phyloP scores from a whole-genome alignment of 2,329 filamentous ascomycete species.

The Davidsoniella eucalypti region DNA sequence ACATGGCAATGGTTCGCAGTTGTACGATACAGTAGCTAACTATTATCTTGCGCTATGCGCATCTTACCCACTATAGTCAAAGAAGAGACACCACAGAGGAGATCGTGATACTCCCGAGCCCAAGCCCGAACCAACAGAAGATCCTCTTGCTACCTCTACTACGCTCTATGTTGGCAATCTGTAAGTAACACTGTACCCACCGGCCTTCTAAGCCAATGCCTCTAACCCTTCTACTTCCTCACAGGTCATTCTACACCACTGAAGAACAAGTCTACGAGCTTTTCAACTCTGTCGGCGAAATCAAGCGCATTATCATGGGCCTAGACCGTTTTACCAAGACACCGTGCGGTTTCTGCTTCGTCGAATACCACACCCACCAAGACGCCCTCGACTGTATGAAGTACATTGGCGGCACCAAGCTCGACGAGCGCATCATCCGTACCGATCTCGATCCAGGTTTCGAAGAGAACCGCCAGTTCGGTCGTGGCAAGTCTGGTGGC shows the following conservation, averaged over 20 bases:
- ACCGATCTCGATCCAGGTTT: slow-evolving; percentile 95
- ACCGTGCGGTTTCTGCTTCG: slow-evolving; percentile 97
- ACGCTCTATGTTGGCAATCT: slow-evolving; percentile 97
- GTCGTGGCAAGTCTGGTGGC: slow-evolving; percentile 84
- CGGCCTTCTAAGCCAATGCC: neutral
- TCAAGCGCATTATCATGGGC: slow-evolving; percentile 96
- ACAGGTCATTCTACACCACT: slow-evolving; percentile 88
- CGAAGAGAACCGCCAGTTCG: slow-evolving; percentile 89
- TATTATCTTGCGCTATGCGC: neutral
- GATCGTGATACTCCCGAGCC: slow-evolving; percentile 38
- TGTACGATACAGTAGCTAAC: slow-evolving; percentile 14
- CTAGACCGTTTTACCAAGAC: slow-evolving; percentile 95
- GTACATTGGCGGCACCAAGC: slow-evolving; percentile 93
- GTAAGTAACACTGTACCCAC: slow-evolving; percentile 25
- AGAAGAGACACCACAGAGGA: slow-evolving; percentile 33
- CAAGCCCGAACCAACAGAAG: slow-evolving; percentile 33
- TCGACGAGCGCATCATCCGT: slow-evolving; percentile 91
- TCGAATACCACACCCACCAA: slow-evolving; percentile 96
- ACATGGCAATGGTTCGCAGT: neutral
- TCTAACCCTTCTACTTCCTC: slow-evolving; percentile 10
- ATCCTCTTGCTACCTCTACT: slow-evolving; percentile 71
- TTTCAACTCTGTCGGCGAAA: slow-evolving; percentile 91
- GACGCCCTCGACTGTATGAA: slow-evolving; percentile 97
- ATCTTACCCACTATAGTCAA: slow-evolving; percentile 27
- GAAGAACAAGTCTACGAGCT: slow-evolving; percentile 98